A percentile compares a stretch with the other conserved stretches of the same genome.
These are phyloP conservation scores for Boletellus sp. DNA, from an alignment of 1,284 basidiomycete species.

Conservation along the genomic window DNA sequence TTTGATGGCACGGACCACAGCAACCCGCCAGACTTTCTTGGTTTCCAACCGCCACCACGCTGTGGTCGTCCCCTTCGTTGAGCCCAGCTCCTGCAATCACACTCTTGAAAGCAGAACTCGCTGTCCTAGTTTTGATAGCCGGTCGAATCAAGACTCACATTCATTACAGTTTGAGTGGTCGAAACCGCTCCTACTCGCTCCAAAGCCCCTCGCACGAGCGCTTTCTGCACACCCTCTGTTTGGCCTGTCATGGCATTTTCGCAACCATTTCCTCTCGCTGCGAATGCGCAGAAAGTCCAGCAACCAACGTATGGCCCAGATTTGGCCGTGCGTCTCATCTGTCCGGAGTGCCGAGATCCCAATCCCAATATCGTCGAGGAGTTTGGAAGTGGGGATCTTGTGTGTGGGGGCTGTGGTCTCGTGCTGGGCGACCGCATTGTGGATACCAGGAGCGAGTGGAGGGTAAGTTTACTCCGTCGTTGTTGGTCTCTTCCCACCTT, in stretches of 20 bases:
- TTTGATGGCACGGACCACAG: constrained; percentile 17
- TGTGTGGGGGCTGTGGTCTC: constrained; percentile 94
- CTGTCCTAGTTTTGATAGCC: constrained; percentile 18
- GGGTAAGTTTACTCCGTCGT: constrained; percentile 55
- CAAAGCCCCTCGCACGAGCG: constrained; percentile 14
- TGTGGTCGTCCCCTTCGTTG: constrained; percentile 19
- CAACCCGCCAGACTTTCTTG: constrained; percentile 9
- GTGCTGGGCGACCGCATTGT: constrained; percentile 95
- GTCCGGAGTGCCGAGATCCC: constrained; percentile 91
- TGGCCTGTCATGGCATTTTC: constrained; percentile 45
- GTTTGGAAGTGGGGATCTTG: constrained; percentile 95
- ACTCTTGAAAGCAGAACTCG: constrained; percentile 5
- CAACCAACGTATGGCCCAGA: constrained; percentile 72
- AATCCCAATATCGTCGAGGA: constrained; percentile 95
- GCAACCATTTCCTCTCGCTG: constrained; percentile 72
- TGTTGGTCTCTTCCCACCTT: constrained; percentile 1
- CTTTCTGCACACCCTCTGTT: background rate
- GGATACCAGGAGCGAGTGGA: constrained; percentile 97
- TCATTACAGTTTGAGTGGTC: constrained; percentile 22
- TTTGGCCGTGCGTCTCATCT: constrained; percentile 86
- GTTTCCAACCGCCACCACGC: constrained; percentile 22
- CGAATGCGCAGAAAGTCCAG: constrained; percentile 44
- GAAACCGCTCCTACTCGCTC: constrained; percentile 18
- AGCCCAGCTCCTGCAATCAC: constrained; percentile 5
- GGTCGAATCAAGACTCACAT: constrained; percentile 16